Percentiles rank a stretch among this genome's conserved stretches.
phyloP scores from a whole-genome alignment of 108 stramenopile species.

The Parietichytrium sp. region DNA sequence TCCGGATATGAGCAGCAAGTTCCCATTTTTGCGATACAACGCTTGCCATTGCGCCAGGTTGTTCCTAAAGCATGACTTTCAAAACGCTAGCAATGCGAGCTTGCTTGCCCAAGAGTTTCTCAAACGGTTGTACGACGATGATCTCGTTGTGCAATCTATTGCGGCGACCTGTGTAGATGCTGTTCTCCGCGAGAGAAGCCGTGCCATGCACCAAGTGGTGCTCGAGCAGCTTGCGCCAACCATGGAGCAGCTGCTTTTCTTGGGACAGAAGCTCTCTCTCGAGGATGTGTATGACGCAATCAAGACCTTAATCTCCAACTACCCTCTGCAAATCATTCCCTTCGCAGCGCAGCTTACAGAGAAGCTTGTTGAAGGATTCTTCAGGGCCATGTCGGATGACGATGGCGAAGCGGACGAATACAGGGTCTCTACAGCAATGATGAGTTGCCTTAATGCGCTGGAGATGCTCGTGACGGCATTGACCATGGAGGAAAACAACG shows the following conservation, averaged over 20 bases:
- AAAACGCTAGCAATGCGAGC: neutral
- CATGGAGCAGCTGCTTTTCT: neutral
- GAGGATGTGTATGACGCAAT: neutral
- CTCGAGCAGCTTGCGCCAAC: neutral
- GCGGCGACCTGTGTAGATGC: neutral
- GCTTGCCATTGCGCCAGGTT: neutral
- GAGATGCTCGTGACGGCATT: constrained; percentile 2
- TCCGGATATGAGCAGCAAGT: neutral
- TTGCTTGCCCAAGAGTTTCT: neutral
- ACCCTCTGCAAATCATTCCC: neutral
- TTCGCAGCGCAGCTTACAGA: neutral
- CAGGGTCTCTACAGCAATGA: neutral
- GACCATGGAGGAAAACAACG: constrained; percentile 19
- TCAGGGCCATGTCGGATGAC: neutral
- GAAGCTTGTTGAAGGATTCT: constrained; percentile 8
- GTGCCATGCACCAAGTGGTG: constrained; percentile 22
- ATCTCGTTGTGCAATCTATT: neutral
- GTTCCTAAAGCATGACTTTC: constrained; percentile 14
- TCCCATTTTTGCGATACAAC: constrained; percentile 13
- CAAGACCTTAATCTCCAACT: neutral
- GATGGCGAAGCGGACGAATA: neutral
- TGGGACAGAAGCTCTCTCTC: neutral
- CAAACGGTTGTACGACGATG: neutral
- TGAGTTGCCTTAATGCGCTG: neutral
- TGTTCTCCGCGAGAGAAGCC: neutral